phyloP scores from a whole-genome alignment of 2,329 filamentous ascomycete species.

The Claviceps pazoutovae region DNA sequence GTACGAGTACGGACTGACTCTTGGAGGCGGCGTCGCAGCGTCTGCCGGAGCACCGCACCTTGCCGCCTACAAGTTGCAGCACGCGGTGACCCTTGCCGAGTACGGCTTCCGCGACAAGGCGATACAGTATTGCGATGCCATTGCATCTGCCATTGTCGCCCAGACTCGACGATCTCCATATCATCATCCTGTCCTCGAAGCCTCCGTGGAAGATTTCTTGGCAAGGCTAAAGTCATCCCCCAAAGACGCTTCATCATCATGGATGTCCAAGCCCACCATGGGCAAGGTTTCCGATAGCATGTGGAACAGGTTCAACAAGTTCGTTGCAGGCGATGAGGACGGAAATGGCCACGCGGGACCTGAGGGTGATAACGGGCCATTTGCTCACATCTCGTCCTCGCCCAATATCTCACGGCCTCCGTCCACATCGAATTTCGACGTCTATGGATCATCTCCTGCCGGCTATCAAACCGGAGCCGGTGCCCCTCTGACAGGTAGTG shows the following conservation, averaged over 20 bases:
- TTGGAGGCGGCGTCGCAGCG: conserved; percentile 42
- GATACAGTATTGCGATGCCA: conserved; percentile 79
- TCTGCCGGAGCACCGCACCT: conserved; percentile 61
- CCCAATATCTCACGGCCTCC: conserved; percentile 62
- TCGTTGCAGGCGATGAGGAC: conserved; percentile 87
- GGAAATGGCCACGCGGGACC: conserved; percentile 53
- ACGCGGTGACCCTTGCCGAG: conserved; percentile 74
- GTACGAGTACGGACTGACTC: conserved; percentile 77
- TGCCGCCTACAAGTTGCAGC: conserved; percentile 79
- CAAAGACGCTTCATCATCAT: conserved; percentile 66
- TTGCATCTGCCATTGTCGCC: conserved; percentile 59
- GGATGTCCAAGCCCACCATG: conserved; percentile 92
- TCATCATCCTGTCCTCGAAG: conserved; percentile 62
- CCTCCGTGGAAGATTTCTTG: conserved; percentile 68
- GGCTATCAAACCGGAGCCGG: conserved; percentile 16
- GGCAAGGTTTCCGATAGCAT: conserved; percentile 87
- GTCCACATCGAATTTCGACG: conserved; percentile 56
- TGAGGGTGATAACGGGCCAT: conserved; percentile 57
- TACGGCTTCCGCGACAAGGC: conserved; percentile 72
- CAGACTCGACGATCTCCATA: conserved; percentile 79
- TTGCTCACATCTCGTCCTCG: conserved; percentile 64
- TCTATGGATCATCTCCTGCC: conserved; percentile 42
- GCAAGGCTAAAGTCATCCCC: conserved; percentile 75
- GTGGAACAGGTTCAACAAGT: conserved; percentile 90
- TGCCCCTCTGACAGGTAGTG: conserved; percentile 21